These are phyloP conservation scores for Cutaneotrichosporon dermatis DNA, from an alignment of 1,284 basidiomycete species.

Conservation along the genomic window DNA sequence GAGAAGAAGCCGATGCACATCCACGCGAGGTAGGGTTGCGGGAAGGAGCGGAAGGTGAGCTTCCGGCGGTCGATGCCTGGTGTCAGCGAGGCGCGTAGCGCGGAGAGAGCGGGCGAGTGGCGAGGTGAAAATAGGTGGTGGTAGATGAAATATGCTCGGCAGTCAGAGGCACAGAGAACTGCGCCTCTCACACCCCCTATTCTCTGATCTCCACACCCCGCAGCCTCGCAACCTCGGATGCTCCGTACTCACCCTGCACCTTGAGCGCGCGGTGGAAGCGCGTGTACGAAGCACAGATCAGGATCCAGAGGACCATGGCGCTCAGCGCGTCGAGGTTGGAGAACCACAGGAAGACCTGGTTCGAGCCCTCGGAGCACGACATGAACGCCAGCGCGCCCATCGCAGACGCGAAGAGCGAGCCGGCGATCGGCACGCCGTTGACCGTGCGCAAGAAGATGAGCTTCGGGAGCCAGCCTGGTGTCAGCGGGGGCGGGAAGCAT, in stretches of 20 bases:
- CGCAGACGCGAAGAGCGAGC: slow-evolving; percentile 62
- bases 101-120: no score
- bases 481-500: no score
- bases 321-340: slow-evolving; percentile 55
- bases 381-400: slow-evolving; percentile 56
- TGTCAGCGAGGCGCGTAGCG: not conserved
- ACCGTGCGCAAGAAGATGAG: slow-evolving; percentile 57
- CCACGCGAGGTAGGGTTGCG: slow-evolving; percentile 44
- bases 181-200: no score
- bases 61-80: slow-evolving; percentile 52
- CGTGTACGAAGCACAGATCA: slow-evolving; percentile 67
- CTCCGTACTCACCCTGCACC: slow-evolving; percentile 53
- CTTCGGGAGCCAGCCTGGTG: slow-evolving; percentile 54
- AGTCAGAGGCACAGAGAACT: no score
- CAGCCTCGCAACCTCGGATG: no score
- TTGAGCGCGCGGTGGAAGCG: slow-evolving; percentile 69
- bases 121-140: no score
- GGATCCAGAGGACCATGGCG: slow-evolving; percentile 72
- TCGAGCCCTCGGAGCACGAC: slow-evolving; percentile 57
- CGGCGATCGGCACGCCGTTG: slow-evolving; percentile 62
- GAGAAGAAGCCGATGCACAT: slow-evolving; percentile 15
- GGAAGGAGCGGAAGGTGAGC: slow-evolving; percentile 60
- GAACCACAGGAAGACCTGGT: slow-evolving; percentile 68
- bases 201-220: no score
- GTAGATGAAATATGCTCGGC: no score